Conservation (phyloP, 2,329 filamentous ascomycete species). For the Microdochium trichocladiopsis region DNA sequence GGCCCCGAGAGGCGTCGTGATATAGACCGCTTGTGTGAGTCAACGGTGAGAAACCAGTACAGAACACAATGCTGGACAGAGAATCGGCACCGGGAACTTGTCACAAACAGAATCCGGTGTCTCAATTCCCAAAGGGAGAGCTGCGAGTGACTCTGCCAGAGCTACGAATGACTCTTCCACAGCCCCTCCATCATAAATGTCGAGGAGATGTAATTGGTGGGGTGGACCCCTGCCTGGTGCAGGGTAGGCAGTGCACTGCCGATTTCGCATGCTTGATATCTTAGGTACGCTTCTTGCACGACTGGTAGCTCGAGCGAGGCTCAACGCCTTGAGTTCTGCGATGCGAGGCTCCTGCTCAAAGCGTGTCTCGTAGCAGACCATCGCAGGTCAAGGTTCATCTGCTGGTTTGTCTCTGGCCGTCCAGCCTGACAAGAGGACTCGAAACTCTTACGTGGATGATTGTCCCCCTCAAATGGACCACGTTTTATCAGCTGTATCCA, state of each 20-base stretch:
- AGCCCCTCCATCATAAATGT: neutral
- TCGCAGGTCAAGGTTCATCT: no score
- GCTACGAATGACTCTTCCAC: neutral
- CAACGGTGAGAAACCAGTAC: neutral
- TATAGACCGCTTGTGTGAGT: neutral
- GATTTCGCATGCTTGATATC: neutral
- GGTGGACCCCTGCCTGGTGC: neutral
- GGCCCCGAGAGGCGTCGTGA: neutral
- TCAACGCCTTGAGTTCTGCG: no score
- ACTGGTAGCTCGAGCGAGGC: no score
- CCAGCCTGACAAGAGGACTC: no score
- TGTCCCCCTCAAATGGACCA: no score
- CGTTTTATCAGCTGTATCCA: no score
- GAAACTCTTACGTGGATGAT: no score
- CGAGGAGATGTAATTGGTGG: neutral
- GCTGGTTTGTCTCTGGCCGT: no score
- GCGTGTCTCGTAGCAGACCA: no score
- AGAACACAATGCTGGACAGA: neutral
- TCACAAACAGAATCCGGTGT: neutral
- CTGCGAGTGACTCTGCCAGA: neutral
- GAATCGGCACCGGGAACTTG: neutral
- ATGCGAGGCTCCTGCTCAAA: no score
- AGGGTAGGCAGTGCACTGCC: neutral
- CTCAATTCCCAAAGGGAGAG: neutral
- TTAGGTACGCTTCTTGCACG: no score